Percentiles rank a stretch among this genome's conserved stretches.
These are phyloP conservation scores for Ophiocordyceps sinensis DNA, from an alignment of 2,329 filamentous ascomycete genomes.

Conservation along the genomic window DNA sequence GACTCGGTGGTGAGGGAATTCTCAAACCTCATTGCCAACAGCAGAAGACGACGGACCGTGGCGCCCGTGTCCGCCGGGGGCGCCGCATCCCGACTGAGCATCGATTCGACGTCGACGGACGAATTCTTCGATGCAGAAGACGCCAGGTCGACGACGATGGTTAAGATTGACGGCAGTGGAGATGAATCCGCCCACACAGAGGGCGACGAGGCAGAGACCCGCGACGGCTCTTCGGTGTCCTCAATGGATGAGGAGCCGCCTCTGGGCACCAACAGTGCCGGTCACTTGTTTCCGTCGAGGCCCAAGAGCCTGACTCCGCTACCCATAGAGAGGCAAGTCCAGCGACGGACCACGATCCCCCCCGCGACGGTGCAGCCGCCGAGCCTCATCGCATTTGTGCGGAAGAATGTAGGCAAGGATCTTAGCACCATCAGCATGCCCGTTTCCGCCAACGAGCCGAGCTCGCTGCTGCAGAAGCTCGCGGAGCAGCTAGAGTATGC, in stretches of 20 bases:
- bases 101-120: slow-evolving; percentile 64
- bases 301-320: slow-evolving; percentile 66
- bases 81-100: slow-evolving; percentile 41
- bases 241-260: slow-evolving; percentile 46
- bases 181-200: slow-evolving; percentile 31
- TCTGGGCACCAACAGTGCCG: slow-evolving; percentile 43
- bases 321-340: slow-evolving; percentile 50
- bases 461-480: slow-evolving; percentile 73
- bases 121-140: slow-evolving; percentile 91
- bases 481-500: slow-evolving; percentile 90
- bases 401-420: slow-evolving; percentile 97
- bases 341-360: slow-evolving; percentile 55
- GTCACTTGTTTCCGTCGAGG: slow-evolving; percentile 54
- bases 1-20: slow-evolving; percentile 78
- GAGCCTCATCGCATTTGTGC: slow-evolving; percentile 81
- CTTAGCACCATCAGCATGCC: slow-evolving; percentile 95
- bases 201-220: slow-evolving; percentile 6
- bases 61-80: slow-evolving; percentile 32
- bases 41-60: slow-evolving; percentile 58
- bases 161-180: slow-evolving; percentile 60
- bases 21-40: slow-evolving; percentile 58
- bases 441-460: slow-evolving; percentile 87
- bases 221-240: slow-evolving; percentile 42
- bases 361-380: slow-evolving; percentile 68
- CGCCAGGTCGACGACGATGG: slow-evolving; percentile 49